Evolutionary conservation across 495 filamentous ascomycete species (phyloP), one percentile per base, ranked within the genome.

Genomic region (Daldinia bambusicola): DNA sequence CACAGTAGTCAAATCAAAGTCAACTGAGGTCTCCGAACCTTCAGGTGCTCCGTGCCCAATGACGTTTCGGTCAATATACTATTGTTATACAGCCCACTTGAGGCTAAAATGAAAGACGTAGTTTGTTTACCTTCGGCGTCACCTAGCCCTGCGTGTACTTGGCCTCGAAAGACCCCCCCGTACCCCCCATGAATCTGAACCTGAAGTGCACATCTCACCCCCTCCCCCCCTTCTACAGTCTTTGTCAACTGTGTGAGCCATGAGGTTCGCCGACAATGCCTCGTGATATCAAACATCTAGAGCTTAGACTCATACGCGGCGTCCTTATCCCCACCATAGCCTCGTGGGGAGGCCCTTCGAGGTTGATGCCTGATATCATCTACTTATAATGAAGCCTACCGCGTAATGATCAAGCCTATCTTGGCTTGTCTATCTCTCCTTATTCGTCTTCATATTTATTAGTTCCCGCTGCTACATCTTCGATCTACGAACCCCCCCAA

Each of bases 381-480:
- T 55, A n/a, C 40, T 66, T 69, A 76, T 71, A 69, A 69, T 74
- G 68, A 65, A 61, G 55, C 20, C 48, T 51, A 30, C 72, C 53
- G 55, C 72, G 72, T 66, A 55, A 56, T 41, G 55, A 32, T 63
- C 56, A 10, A 63, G 60, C 60, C 61, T 36, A 63, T 50, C 66
- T 70, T 77, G 66, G 67, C 68, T 57, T 52, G 18, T 61, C 5
- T 58, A 62, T 57, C 51, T 66, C 22, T 57, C 69, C 63, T 38
- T 62, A 73, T 66, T 73, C 52, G 70, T 55, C 31, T 69, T 16
- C 8, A 31, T 31, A 61, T 62, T 64, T 70, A 62, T 64, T 75
- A 72, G 72, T 55, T 73, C 59, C 75, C 51, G 53, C 52, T 40
- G 57, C 70, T 68, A 56, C 72, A 77, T 73, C 61, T 65, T 50